These are phyloP conservation scores for Thymus mandschuricus DNA, from an alignment of 257 asterid species.

Conservation along the genomic window DNA sequence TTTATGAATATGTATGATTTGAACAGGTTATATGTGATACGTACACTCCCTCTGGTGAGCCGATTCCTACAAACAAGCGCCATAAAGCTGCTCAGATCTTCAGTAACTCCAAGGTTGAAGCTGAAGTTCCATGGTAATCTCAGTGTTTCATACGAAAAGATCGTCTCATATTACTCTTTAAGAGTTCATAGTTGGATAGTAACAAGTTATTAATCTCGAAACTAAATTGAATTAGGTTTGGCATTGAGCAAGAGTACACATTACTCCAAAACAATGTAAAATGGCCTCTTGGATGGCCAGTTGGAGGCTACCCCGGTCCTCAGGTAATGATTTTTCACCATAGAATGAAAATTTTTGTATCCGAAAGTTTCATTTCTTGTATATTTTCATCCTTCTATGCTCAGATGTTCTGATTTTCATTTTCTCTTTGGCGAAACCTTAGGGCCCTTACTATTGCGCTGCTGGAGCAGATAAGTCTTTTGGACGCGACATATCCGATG, in stretches of 20 bases:
- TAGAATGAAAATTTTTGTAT: not conserved
- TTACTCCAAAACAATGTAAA: slow-evolving; percentile 78
- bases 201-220: slow-evolving; percentile 1
- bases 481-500: slow-evolving; percentile 96
- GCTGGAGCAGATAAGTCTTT: slow-evolving; percentile 97
- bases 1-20: slow-evolving; percentile 7
- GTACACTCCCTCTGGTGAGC: slow-evolving; percentile 95
- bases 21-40: slow-evolving; percentile 89
- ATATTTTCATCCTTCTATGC: not conserved
- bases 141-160: not conserved
- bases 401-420: slow-evolving; percentile 12
- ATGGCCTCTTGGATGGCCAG: slow-evolving; percentile 99
- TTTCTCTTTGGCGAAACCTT: slow-evolving; percentile 26
- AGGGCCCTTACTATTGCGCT: slow-evolving; percentile 98
- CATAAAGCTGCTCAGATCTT: slow-evolving; percentile 85
- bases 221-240: slow-evolving; percentile 60
- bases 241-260: slow-evolving; percentile 95
- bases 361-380: not conserved
- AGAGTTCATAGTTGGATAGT: not conserved
- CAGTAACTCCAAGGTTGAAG: slow-evolving; percentile 72
- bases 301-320: slow-evolving; percentile 97
- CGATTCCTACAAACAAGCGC: slow-evolving; percentile 97
- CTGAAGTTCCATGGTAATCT: slow-evolving; percentile 89
- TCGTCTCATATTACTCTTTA: slow-evolving; percentile 3
- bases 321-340: slow-evolving; percentile 55